Conservation (phyloP, 192 early-diverging fungal genomes). For the Spinellus fusiger region DNA sequence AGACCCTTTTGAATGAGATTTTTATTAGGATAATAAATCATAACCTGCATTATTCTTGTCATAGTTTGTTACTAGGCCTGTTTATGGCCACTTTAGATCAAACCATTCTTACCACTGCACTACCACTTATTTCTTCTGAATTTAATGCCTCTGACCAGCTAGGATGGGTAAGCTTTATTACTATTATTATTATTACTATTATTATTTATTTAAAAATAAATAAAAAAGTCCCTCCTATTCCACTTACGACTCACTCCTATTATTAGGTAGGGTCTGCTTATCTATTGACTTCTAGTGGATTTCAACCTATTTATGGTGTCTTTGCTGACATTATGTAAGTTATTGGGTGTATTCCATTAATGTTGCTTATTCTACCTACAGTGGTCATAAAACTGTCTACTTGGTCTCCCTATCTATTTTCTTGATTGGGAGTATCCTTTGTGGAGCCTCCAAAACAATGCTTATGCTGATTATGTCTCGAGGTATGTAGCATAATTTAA, state of each 20-base stretch:
- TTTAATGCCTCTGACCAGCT: constrained; percentile 59
- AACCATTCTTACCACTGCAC: constrained; percentile 77
- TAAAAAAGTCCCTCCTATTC: constrained; percentile 52
- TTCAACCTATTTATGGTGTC: constrained; percentile 72
- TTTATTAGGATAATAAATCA: not conserved
- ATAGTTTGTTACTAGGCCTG: constrained; percentile 53
- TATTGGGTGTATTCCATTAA: not conserved
- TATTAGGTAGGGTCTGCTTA: constrained; percentile 66
- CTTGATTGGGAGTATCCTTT: constrained; percentile 57
- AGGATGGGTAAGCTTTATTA: constrained; percentile 61
- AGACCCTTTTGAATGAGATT: not conserved
- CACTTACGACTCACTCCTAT: constrained; percentile 48
- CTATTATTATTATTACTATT: not conserved
- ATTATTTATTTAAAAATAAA: constrained; percentile 39
- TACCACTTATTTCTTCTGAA: constrained; percentile 63
- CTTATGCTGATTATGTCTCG: constrained; percentile 53
- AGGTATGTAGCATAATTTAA: constrained; percentile 3
- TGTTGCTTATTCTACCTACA: not conserved
- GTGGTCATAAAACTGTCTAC: constrained; percentile 62
- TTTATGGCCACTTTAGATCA: constrained; percentile 73
- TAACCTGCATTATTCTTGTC: not conserved
- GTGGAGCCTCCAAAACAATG: constrained; percentile 48
- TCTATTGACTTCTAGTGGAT: constrained; percentile 59
- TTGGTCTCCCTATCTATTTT: constrained; percentile 60
- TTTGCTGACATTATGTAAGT: constrained; percentile 61